Conservation (phyloP, 1,284 basidiomycete genomes). For the Trichosporon sp. region DNA sequence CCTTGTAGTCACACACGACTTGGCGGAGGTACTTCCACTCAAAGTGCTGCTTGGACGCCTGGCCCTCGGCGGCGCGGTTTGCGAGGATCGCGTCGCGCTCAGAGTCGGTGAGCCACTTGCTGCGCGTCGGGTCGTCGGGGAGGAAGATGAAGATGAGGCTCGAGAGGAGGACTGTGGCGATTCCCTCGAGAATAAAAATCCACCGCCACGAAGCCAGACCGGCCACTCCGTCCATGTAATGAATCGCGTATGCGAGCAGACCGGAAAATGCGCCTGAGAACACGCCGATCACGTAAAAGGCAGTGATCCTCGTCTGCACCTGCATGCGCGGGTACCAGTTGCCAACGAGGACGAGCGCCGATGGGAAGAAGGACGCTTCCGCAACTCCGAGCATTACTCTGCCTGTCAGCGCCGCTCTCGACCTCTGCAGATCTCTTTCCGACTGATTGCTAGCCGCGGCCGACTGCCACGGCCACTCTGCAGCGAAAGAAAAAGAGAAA, state of each 20-base stretch:
- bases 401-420: neutral
- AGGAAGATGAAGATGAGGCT: conserved; percentile 18
- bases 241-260: conserved; percentile 35
- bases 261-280: conserved; percentile 33
- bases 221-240: conserved; percentile 31
- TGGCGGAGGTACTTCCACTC: conserved; percentile 14
- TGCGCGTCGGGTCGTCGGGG: conserved; percentile 17
- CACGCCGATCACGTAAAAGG: conserved; percentile 52
- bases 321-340: conserved; percentile 50
- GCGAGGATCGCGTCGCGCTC: conserved; percentile 17
- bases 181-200: conserved; percentile 26
- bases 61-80: conserved; percentile 9
- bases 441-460: neutral
- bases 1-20: conserved; percentile 17
- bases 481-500: no score
- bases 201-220: conserved; percentile 52
- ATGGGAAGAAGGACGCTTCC: conserved; percentile 32
- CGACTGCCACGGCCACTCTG: no score
- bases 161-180: conserved; percentile 20
- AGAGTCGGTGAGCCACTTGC: conserved; percentile 17
- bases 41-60: conserved; percentile 15
- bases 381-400: conserved; percentile 10
- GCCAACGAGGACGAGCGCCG: conserved; percentile 16
- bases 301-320: conserved; percentile 51
- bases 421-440: no score